A percentile compares a stretch with the other conserved stretches of the same genome.
phyloP scores from a whole-genome alignment of 306 rosid species.

The Cyclanthera cordifolia region DNA sequence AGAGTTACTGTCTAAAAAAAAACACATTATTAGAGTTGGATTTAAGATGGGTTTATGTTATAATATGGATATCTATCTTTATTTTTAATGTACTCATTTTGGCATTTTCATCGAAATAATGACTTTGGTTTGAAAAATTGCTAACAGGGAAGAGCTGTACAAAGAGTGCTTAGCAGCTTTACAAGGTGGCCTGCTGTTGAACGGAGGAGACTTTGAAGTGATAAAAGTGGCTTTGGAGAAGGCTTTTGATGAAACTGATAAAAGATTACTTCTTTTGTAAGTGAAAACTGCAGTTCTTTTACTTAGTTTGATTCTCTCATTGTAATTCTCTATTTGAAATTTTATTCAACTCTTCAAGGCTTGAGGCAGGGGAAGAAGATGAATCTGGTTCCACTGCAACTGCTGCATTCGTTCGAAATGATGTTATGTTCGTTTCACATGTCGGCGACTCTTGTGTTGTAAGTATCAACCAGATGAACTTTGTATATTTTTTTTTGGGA shows the following conservation, averaged over 20 bases:
- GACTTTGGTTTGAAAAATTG: conserved; percentile 5
- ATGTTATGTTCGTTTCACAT: conserved; percentile 63
- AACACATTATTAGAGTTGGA: background rate
- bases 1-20: background rate
- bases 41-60: background rate
- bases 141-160: conserved; percentile 72
- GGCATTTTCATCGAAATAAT: conserved; percentile 3
- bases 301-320: conserved; percentile 12
- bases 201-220: conserved; percentile 42
- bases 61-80: background rate
- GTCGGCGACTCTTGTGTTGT: conserved; percentile 88
- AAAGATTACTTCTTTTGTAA: conserved; percentile 54
- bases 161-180: conserved; percentile 71
- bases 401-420: conserved; percentile 44
- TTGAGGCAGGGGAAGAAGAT: conserved; percentile 58
- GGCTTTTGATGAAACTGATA: conserved; percentile 63
- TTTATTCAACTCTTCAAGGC: conserved; percentile 63
- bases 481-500: background rate
- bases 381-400: conserved; percentile 95
- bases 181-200: conserved; percentile 61
- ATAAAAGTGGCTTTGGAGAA: conserved; percentile 51
- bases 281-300: conserved; percentile 9
- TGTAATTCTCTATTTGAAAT: conserved; percentile 24
- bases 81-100: background rate
- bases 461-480: conserved; percentile 15